phyloP scores from a whole-genome alignment of 768 basidiomycete species.

The Naganishia vishniacii region DNA sequence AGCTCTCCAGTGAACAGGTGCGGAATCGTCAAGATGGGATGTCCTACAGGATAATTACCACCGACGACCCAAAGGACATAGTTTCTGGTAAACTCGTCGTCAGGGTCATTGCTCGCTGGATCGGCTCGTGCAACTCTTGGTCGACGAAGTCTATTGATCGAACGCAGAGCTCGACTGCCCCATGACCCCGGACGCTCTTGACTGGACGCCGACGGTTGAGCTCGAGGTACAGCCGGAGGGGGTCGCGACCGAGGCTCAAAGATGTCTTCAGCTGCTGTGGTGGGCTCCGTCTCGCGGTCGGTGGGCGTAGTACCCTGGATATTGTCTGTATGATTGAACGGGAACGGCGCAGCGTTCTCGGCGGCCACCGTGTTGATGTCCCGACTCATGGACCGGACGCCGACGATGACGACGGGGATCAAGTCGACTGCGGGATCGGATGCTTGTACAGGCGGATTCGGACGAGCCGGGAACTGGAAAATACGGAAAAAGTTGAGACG shows the following conservation, averaged over 20 bases:
- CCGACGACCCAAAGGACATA: conserved; percentile 79
- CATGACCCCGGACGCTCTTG: conserved; percentile 9
- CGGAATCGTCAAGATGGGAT: conserved; percentile 67
- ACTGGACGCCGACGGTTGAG: not conserved
- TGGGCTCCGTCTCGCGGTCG: not conserved
- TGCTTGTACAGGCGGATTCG: not conserved
- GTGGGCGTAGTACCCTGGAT: conserved; percentile 2
- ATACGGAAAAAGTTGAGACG: conserved; percentile 27
- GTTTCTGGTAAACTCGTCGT: conserved; percentile 4
- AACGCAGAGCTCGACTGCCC: not conserved
- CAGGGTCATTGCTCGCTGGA: not conserved
- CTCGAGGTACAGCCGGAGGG: not conserved
- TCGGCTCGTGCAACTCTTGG: not conserved
- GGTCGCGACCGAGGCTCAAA: not conserved
- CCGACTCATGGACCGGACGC: conserved; percentile 24
- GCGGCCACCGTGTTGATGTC: conserved; percentile 16
- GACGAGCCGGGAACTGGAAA: conserved; percentile 25
- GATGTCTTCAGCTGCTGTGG: not conserved
- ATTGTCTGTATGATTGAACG: conserved; percentile 17
- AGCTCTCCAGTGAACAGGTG: conserved; percentile 48
- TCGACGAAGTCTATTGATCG: conserved; percentile 14
- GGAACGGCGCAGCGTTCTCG: conserved; percentile 17
- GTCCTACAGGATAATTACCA: conserved; percentile 87
- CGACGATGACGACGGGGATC: conserved; percentile 28
- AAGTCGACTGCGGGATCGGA: not conserved